Base-by-base conservation (phyloP, 202 grass and related monocot genomes). In the Tripidium arundinaceum region DNA sequence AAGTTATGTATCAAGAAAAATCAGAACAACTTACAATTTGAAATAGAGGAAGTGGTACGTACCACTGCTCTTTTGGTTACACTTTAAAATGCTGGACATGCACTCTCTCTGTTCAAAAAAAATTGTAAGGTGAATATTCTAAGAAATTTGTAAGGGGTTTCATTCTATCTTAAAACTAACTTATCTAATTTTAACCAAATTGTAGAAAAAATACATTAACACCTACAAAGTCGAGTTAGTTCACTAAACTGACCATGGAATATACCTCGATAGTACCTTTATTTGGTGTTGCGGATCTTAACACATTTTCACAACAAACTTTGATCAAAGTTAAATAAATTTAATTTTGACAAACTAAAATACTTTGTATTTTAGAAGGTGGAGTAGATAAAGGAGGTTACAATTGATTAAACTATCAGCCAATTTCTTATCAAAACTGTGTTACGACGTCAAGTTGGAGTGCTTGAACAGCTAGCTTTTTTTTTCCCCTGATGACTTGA, bases 401-500 rank as follows among this genome's bases (percentile, higher is more conserved):
- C 45, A 21, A 8, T 40, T 68, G 18, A 80, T 75, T 58, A 70
- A 62, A 63, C 0, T 42, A 69, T 61, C 58, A 19, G 59, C 0
- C 0, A 21, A 31, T 81, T 81, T 36, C 21, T 64, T 6, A 62
- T 45, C 9, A 37, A 73, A 68, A 50, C 26, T 42, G 1, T 77
- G 15, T 59, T 59, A 12, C 5, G 46, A 67, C 8, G 49, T 67
- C 62, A 69, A 11, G 65, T 39, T 89, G 72, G 65, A 50, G 59
- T 81, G 6, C 57, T 62, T 72, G n/a, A 74, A 74, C 68, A 73
- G 41, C 68, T 59, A 67, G 19, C 37, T 70, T 45, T 39, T 5
- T 19, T 36, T 36, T n/a, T n/a, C n/a, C n/a, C n/a, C n/a, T n/a
- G n/a, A n/a, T n/a, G n/a, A 22, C 74, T 29, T 75, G 76, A 78